Evolutionary conservation across 768 basidiomycete species (phyloP).

Genomic region (Xerocomus potaroensis): DNA sequence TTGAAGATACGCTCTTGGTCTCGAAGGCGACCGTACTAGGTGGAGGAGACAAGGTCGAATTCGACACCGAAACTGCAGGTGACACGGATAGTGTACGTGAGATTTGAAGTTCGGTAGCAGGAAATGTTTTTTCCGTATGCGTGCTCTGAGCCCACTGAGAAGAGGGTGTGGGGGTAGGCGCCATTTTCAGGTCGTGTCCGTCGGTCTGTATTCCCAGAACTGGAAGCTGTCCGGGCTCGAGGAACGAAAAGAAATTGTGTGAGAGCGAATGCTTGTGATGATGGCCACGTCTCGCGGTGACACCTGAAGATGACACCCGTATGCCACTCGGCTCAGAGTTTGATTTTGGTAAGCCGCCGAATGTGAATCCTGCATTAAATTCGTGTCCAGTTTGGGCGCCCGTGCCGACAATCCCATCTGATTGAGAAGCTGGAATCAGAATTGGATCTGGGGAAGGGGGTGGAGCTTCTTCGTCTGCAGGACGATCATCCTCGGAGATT

Average conservation of each 20-base stretch:
- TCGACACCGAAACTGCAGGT: constrained; percentile 13
- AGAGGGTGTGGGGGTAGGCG: constrained; percentile 55
- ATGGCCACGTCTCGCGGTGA: constrained; percentile 53
- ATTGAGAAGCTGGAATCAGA: constrained; percentile 40
- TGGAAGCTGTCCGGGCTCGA: constrained; percentile 59
- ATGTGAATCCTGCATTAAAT: constrained; percentile 57
- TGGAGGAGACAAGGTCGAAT: constrained; percentile 4
- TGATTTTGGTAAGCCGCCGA: constrained; percentile 47
- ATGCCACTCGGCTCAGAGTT: constrained; percentile 18
- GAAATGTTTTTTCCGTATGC: constrained; percentile 2
- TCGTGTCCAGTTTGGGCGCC: constrained; percentile 33
- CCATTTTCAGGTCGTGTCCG: constrained; percentile 44
- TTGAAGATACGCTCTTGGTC: constrained; percentile 16
- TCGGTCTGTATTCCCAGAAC: constrained; percentile 10
- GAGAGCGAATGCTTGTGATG: constrained; percentile 94
- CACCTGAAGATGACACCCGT: constrained; percentile 13
- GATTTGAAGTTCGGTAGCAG: constrained; percentile 6
- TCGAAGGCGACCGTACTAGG: neutral
- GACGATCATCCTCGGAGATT: constrained; percentile 64
- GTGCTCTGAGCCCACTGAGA: constrained; percentile 69
- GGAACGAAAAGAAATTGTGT: constrained; percentile 94
- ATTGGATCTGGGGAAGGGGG: constrained; percentile 41
- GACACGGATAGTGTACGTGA: constrained; percentile 24
- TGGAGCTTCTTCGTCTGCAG: constrained; percentile 44
- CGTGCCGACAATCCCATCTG: constrained; percentile 21